Base-by-base conservation (phyloP, 192 early-diverging fungal species). In the Entophlyctis luteolus region DNA sequence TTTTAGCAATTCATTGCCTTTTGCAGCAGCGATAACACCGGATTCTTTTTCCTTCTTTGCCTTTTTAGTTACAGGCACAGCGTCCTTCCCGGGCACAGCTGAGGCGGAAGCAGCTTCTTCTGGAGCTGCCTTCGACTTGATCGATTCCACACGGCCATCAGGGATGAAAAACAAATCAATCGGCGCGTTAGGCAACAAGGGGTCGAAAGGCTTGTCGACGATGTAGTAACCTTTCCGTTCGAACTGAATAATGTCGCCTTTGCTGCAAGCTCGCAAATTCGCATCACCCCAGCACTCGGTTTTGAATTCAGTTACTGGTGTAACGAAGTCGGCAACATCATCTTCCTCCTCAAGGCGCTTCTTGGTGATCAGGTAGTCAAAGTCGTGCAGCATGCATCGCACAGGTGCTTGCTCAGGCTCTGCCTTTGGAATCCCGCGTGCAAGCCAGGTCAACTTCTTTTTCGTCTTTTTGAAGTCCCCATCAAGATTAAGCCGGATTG, bases 391-490 rank as follows among this genome's bases (percentile, higher is more conserved):
- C 36, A 84, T 59, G 6, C 86, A 80, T 55, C 86, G 78, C 4
- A 88, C 82, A 2, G 89, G 77, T 59, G 88, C 86, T 22, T 79
- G 65, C 10, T 79, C 81, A 35, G 81, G 76, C 29, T 75, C 72
- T 53, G 81, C 79, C 34, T 79, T 76, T 18, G 53, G 62, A 12
- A 71, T 49, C 22, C 53, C 65, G 27, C 72, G 72, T 14, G 79
- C 73, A 63, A 99, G 86, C 97, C 97, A 99, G 1, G 95, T 95
- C 53, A 99, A 73, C 88, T 98, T 98, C 87, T 94, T 96, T 83
- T 98, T 94, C 56, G 97, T 99, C 74, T 91, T 89, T 74, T 96
- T 98, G 71, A 96, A 95, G 74, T 99, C 95, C 55, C 94, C 94
- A 34, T 88, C 90, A 59, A 96, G 84, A 72, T 98, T 87, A 48